A percentile compares a stretch with the other conserved stretches of the same genome.
phyloP scores from a whole-genome alignment of 352 stramenopile genomes.

The Globisporangium acanthophoron region DNA sequence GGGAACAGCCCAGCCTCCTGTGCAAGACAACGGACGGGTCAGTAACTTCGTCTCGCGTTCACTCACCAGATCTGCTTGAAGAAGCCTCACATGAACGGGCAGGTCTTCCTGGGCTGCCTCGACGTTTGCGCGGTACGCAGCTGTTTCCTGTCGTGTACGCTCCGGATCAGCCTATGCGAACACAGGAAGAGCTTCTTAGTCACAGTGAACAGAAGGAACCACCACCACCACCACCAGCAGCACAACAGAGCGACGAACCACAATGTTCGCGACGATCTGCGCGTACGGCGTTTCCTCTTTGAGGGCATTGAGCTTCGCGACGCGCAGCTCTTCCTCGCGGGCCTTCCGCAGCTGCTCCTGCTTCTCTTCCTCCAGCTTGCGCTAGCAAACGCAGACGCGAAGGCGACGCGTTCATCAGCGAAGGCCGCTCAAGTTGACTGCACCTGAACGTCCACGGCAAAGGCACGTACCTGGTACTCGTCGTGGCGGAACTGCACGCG shows the following conservation, averaged over 20 bases:
- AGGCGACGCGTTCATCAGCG: background rate
- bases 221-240: background rate
- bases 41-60: background rate
- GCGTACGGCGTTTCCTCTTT: conserved; percentile 69
- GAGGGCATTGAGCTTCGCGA: conserved; percentile 47
- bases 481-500: conserved; percentile 54
- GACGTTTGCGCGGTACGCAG: conserved; percentile 60
- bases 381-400: conserved; percentile 15
- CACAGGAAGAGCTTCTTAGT: background rate
- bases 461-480: conserved; percentile 39
- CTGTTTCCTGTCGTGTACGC: conserved; percentile 62
- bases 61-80: background rate
- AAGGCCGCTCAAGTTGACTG: background rate
- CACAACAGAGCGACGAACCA: conserved; percentile 20
- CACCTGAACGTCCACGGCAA: background rate
- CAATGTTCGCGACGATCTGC: conserved; percentile 49
- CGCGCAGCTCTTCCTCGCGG: conserved; percentile 25
- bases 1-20: conserved; percentile 71
- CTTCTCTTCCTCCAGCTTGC: conserved; percentile 45
- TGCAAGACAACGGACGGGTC: background rate
- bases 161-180: conserved; percentile 46
- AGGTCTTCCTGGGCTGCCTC: conserved; percentile 53
- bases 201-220: background rate
- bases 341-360: conserved; percentile 22
- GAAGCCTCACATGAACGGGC: conserved; percentile 33